These are phyloP conservation scores for Carex arenaria DNA, from an alignment of 202 grass and related monocot species.

Conservation along the genomic window DNA sequence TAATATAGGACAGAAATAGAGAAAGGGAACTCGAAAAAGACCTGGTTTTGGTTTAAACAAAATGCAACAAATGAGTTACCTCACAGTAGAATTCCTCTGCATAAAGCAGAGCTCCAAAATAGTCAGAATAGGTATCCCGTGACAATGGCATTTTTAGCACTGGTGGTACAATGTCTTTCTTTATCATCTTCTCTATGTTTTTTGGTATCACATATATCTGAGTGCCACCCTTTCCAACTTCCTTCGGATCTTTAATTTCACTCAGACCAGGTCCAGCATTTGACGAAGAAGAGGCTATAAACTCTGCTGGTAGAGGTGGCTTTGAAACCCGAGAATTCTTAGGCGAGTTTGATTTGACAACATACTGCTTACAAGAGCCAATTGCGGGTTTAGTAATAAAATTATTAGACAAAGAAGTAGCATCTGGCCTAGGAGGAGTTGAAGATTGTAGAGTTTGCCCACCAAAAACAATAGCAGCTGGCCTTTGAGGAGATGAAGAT, in stretches of 20 bases:
- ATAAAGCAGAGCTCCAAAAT: slow-evolving; percentile 27
- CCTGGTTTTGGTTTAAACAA: background rate
- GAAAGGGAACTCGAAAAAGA: background rate
- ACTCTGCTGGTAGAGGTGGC: background rate
- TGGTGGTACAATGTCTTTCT: slow-evolving; percentile 9
- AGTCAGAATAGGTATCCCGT: slow-evolving; percentile 3
- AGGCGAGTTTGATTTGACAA: background rate
- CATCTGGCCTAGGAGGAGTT: too few relatives aligned
- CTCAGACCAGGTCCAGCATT: background rate
- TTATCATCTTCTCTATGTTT: slow-evolving; percentile 21
- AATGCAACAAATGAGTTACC: slow-evolving; percentile 13
- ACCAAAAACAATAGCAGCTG: too few relatives aligned
- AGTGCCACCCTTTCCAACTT: background rate
- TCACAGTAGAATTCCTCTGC: slow-evolving; percentile 27
- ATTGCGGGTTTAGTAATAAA: background rate
- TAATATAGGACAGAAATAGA: background rate
- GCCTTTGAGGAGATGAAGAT: too few relatives aligned
- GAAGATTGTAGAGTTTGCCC: too few relatives aligned
- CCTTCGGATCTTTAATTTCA: background rate
- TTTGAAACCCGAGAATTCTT: background rate
- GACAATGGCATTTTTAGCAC: slow-evolving; percentile 16
- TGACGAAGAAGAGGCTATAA: background rate
- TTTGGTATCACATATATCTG: slow-evolving; percentile 23
- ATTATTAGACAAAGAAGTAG: background rate
- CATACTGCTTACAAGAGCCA: background rate